phyloP scores from a whole-genome alignment of 306 rosid species.

The Glycine soja region DNA sequence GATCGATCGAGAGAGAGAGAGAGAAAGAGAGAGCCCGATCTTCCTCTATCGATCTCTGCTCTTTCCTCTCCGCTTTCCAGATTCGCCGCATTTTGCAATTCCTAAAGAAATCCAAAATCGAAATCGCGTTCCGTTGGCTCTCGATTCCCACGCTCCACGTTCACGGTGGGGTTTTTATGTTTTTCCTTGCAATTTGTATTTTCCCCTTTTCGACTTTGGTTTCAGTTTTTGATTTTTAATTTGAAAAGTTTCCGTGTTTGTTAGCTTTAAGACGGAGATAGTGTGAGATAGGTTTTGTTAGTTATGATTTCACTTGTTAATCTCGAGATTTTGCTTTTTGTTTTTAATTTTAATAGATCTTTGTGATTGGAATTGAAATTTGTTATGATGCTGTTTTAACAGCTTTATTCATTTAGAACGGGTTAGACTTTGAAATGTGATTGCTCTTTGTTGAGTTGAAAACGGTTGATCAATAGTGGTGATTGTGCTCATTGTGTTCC shows the following conservation, averaged over 20 bases:
- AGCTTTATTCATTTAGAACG: neutral
- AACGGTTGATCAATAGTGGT: slow-evolving; percentile 21
- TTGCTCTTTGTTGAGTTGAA: slow-evolving; percentile 22
- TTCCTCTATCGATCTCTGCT: slow-evolving; percentile 47
- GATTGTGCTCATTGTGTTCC: slow-evolving; percentile 16
- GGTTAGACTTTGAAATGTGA: neutral
- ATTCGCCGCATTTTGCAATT: slow-evolving; percentile 18
- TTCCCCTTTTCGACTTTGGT: neutral
- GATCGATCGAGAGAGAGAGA: slow-evolving; percentile 26
- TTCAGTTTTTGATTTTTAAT: neutral
- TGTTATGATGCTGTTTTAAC: neutral
- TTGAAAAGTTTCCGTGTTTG: slow-evolving; percentile 1
- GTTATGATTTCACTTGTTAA: slow-evolving; percentile 15
- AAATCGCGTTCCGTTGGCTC: neutral
- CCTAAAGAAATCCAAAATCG: neutral
- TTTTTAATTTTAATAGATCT: neutral
- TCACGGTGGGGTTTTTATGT: slow-evolving; percentile 21
- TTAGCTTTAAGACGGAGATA: neutral
- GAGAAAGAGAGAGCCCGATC: slow-evolving; percentile 34
- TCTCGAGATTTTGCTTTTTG: neutral
- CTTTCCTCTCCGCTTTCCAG: slow-evolving; percentile 39
- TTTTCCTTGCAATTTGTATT: neutral
- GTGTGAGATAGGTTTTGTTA: slow-evolving; percentile 32
- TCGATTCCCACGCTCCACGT: neutral
- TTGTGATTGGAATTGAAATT: slow-evolving; percentile 8